phyloP scores from a whole-genome alignment of 768 basidiomycete species.

The Tricholoma bakamatsutake region DNA sequence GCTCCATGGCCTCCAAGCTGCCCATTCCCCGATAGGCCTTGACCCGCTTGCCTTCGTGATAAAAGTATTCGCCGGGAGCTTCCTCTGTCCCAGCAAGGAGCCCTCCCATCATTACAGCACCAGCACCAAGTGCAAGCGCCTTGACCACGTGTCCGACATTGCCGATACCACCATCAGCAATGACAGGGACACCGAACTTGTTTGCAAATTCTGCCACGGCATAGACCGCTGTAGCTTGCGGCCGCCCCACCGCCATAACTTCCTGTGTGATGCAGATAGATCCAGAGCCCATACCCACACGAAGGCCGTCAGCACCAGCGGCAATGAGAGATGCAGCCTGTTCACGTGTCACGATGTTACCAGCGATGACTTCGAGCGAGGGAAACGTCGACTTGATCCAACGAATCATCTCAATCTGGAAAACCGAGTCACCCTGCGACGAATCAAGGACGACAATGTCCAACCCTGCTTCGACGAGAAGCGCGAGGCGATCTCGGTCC shows the following conservation, averaged over 20 bases:
- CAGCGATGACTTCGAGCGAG: conserved; percentile 87
- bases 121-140: conserved; percentile 88
- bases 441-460: conserved; percentile 96
- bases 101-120: conserved; percentile 99
- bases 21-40: conserved; percentile 99
- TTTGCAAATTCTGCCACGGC: conserved; percentile 90
- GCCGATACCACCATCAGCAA: conserved; percentile 92
- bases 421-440: conserved; percentile 93
- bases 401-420: conserved; percentile 88
- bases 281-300: conserved; percentile 96
- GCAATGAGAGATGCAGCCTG: conserved; percentile 92
- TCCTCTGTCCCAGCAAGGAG: conserved; percentile 94
- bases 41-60: conserved; percentile 97
- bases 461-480: conserved; percentile 90
- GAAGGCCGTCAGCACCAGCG: conserved; percentile 93
- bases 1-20: conserved; percentile 89
- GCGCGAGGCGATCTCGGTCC: conserved; percentile 77
- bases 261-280: conserved; percentile 99
- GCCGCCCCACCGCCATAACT: conserved; percentile 97
- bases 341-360: conserved; percentile 97
- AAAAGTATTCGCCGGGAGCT: conserved; percentile 98
- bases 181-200: conserved; percentile 93
- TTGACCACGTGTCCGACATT: conserved; percentile 99
- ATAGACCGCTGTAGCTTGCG: conserved; percentile 98
- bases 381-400: conserved; percentile 91